A percentile compares a stretch with the other conserved stretches of the same genome.
phyloP scores from a whole-genome alignment of 805 yeast genomes.

The Candida andamanensis region DNA sequence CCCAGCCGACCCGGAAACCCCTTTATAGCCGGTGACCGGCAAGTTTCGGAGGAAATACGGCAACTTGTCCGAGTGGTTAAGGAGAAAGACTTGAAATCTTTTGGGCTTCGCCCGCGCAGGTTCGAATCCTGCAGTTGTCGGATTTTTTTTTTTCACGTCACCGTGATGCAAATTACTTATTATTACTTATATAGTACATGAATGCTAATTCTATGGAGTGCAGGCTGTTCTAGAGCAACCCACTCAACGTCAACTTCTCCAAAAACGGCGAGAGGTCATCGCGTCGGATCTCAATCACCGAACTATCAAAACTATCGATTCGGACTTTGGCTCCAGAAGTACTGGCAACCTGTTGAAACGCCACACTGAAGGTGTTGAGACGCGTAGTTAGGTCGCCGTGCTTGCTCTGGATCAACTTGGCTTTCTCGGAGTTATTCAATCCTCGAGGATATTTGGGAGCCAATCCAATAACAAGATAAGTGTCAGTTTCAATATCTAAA shows the following conservation, averaged over 20 bases:
- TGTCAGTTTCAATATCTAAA: constrained; percentile 64
- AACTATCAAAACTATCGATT: constrained; percentile 91
- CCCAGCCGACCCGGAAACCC: too few relatives aligned
- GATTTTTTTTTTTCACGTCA: constrained; percentile 14
- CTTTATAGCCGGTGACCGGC: background rate
- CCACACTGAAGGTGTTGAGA: constrained; percentile 80
- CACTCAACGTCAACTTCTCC: constrained; percentile 76
- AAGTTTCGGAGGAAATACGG: constrained; percentile 16
- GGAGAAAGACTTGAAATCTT: constrained; percentile 46
- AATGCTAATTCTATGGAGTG: constrained; percentile 2
- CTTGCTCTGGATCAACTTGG: constrained; percentile 23
- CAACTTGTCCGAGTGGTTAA: constrained; percentile 47
- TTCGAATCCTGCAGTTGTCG: constrained; percentile 49
- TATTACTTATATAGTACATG: constrained; percentile 11
- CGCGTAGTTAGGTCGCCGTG: constrained; percentile 40
- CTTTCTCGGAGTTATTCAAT: constrained; percentile 29
- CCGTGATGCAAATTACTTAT: too few relatives aligned
- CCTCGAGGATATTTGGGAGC: constrained; percentile 73
- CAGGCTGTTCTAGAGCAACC: constrained; percentile 25
- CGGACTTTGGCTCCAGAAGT: constrained; percentile 83
- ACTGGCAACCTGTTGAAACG: constrained; percentile 83
- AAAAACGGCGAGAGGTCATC: constrained; percentile 86
- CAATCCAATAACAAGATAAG: constrained; percentile 83
- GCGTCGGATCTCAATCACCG: constrained; percentile 82
- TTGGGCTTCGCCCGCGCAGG: constrained; percentile 50